phyloP scores from a whole-genome alignment of 768 basidiomycete genomes.

The Hypsizygus marmoreus region DNA sequence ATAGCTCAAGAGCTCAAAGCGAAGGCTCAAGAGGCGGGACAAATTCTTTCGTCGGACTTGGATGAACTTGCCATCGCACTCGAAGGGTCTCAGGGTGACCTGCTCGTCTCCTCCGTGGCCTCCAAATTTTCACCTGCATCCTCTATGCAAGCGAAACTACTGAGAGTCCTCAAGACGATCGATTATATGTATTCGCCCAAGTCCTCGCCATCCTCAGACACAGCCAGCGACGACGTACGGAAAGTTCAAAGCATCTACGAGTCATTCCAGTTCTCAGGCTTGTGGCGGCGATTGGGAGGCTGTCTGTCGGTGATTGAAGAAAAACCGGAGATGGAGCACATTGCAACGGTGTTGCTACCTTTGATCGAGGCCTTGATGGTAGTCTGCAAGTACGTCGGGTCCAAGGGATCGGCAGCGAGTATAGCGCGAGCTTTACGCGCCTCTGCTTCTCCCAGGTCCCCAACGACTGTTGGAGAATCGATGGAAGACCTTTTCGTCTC shows the following conservation, averaged over 20 bases:
- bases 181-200: slow-evolving; percentile 91
- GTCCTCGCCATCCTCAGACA: slow-evolving; percentile 36
- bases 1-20: slow-evolving; percentile 85
- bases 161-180: slow-evolving; percentile 94
- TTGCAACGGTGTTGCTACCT: slow-evolving; percentile 90
- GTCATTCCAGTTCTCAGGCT: slow-evolving; percentile 83
- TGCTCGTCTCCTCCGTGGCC: slow-evolving; percentile 67
- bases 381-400: slow-evolving; percentile 91
- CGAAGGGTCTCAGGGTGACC: slow-evolving; percentile 53
- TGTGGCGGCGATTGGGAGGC: slow-evolving; percentile 91
- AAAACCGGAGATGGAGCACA: slow-evolving; percentile 78
- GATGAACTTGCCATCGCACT: slow-evolving; percentile 72
- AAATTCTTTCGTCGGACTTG: slow-evolving; percentile 71
- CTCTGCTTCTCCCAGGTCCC: slow-evolving; percentile 69
- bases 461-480: slow-evolving; percentile 68
- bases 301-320: slow-evolving; percentile 85
- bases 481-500: slow-evolving; percentile 91
- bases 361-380: slow-evolving; percentile 98
- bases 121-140: slow-evolving; percentile 93
- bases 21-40: slow-evolving; percentile 88
- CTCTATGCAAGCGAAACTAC: slow-evolving; percentile 93
- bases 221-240: slow-evolving; percentile 59
- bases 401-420: slow-evolving; percentile 50
- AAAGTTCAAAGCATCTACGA: slow-evolving; percentile 89
- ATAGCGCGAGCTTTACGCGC: slow-evolving; percentile 57